Conservation (phyloP, 2,329 filamentous ascomycete genomes). For the Fusarium phyllophilum region DNA sequence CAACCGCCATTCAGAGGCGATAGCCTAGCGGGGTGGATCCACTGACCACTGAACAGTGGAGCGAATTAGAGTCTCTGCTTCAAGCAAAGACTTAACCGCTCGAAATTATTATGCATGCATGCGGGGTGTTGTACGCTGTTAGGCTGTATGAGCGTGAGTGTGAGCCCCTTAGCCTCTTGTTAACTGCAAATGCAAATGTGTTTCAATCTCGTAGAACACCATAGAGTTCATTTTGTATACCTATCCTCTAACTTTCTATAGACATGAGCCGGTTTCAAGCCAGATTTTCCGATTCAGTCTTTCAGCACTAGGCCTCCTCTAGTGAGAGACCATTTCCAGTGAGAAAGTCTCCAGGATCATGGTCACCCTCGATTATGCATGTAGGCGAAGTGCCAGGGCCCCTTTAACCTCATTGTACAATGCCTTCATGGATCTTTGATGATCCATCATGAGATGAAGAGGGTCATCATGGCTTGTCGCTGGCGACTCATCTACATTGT, state of each 20-base stretch:
- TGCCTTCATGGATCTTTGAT: slow-evolving; percentile 19
- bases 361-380: background rate
- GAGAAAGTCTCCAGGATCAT: background rate
- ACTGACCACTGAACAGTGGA: slow-evolving; percentile 13
- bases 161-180: slow-evolving; percentile 22
- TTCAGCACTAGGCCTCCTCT: background rate
- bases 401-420: slow-evolving; percentile 9
- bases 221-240: background rate
- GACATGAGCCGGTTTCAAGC: background rate
- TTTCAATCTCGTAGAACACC: background rate
- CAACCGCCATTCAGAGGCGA: slow-evolving; percentile 34
- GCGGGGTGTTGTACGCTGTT: slow-evolving; percentile 6
- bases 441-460: slow-evolving; percentile 30
- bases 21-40: slow-evolving; percentile 20
- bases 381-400: background rate
- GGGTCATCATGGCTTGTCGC: slow-evolving; percentile 29
- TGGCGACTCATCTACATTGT: background rate
- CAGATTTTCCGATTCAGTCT: background rate
- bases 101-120: slow-evolving; percentile 21
- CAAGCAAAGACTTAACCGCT: background rate
- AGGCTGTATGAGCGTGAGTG: background rate
- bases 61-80: slow-evolving; percentile 23
- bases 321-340: background rate
- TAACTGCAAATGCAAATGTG: background rate
- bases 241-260: background rate